Percentiles rank a stretch among this genome's conserved stretches.
These are phyloP conservation scores for Teratosphaeria pseudoeucalypti DNA, from an alignment of 2,329 filamentous ascomycete genomes.

Conservation along the genomic window DNA sequence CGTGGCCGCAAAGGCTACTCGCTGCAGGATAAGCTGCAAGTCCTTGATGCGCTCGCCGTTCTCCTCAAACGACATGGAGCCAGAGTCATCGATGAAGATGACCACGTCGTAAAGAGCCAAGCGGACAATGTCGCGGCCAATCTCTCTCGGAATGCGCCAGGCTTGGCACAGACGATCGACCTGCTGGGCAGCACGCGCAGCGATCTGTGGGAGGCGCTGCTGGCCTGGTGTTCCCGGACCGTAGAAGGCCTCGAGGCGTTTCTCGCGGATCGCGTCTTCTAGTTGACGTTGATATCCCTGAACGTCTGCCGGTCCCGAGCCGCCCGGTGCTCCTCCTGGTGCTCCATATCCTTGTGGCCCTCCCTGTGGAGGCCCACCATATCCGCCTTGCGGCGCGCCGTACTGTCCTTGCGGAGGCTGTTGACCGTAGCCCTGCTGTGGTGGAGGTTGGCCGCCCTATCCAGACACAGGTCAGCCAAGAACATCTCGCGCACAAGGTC, in stretches of 20 bases:
- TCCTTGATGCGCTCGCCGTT: slow-evolving; percentile 57
- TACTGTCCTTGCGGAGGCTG: slow-evolving; percentile 12
- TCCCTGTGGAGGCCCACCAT: slow-evolving; percentile 24
- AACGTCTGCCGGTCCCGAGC: slow-evolving; percentile 32
- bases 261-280: slow-evolving; percentile 48
- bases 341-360: slow-evolving; percentile 25
- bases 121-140: slow-evolving; percentile 54
- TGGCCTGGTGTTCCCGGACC: slow-evolving; percentile 43
- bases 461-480: slow-evolving; percentile 4
- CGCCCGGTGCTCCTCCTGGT: slow-evolving; percentile 22
- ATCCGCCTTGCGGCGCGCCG: slow-evolving; percentile 20
- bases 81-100: slow-evolving; percentile 58
- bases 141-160: slow-evolving; percentile 47
- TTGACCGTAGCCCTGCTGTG: slow-evolving; percentile 12
- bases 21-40: slow-evolving; percentile 52
- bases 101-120: slow-evolving; percentile 52
- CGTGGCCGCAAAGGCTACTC: slow-evolving; percentile 53
- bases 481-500: slow-evolving; percentile 4
- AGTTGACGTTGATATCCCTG: slow-evolving; percentile 48
- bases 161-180: slow-evolving; percentile 45
- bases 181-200: slow-evolving; percentile 38
- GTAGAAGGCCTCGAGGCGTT: slow-evolving; percentile 48
- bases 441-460: slow-evolving; percentile 7
- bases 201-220: slow-evolving; percentile 37
- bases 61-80: slow-evolving; percentile 60